Base-by-base conservation (phyloP, 2,329 filamentous ascomycete species). In the Colletotrichum shisoi region DNA sequence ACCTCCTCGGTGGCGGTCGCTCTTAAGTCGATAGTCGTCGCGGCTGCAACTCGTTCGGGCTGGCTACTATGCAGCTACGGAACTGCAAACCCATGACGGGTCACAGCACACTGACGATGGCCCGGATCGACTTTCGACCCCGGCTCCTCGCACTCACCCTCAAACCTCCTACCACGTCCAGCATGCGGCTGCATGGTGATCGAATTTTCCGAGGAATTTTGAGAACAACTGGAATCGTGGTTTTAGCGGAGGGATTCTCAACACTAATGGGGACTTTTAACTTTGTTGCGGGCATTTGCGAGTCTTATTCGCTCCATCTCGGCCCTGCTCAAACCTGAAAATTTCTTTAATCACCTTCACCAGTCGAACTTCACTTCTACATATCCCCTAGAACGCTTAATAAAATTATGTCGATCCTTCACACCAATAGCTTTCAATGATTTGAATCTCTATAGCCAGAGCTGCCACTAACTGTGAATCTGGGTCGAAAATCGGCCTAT, bases 391-490 rank as follows among this genome's bases (percentile, higher is more conserved):
- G 56, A 31, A 52, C 40, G 24, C 39, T 31, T 8, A 62, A 66
- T 54, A 67, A 68, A 59, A 54, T 31, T 31, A 13, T 56, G 62
- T 68, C 65, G 46, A 60, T 68, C 62, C 17, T 68, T 68, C 19
- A n/a, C 9, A 21, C 3, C 6, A 7, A 19, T 17, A 15, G 15
- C 11, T 7, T 13, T 13, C 12, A 27, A 9, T 39, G 51, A 53
- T n/a, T 9, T 53, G 31, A n/a, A 5, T n/a, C 5, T 21, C 44
- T 21, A 21, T 9, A 3, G n/a, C 9, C 9, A 12, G 3, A 49
- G 6, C 4, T 31, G 24, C 17, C 5, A 21, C 11, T 8, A 21
- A 45, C 4, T 9, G 8, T 45, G n/a, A 19, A 4, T 4, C 4
- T 21, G 31, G 31, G 8, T 12, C n/a, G 7, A 19, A 12, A 44